A percentile compares a stretch with the other conserved stretches of the same genome.
phyloP scores from a whole-genome alignment of 495 filamentous ascomycete genomes.

The Annulohypoxylon maeteangense region DNA sequence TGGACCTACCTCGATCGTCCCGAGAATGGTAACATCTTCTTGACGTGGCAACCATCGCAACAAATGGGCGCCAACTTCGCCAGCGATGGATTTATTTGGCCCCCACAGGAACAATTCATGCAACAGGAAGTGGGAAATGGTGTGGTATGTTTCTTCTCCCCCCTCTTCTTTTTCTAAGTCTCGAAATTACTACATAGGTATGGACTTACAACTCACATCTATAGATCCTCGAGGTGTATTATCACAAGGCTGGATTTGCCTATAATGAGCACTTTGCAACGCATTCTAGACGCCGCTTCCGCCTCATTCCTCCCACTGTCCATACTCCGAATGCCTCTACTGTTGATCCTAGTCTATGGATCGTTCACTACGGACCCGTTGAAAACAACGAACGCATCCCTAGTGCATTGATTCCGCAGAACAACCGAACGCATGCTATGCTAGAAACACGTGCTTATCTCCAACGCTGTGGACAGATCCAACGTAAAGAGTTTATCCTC shows the following conservation, averaged over 20 bases:
- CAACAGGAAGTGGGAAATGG: conserved; percentile 75
- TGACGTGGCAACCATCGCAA: conserved; percentile 85
- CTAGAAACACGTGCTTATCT: conserved; percentile 73
- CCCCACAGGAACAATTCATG: conserved; percentile 76
- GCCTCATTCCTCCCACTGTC: conserved; percentile 72
- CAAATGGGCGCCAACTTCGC: conserved; percentile 75
- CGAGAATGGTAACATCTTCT: conserved; percentile 78
- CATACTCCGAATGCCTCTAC: conserved; percentile 68
- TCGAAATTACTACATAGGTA: neutral
- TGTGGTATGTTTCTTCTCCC: conserved; percentile 66
- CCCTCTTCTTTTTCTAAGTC: neutral
- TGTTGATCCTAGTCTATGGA: conserved; percentile 85
- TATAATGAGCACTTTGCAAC: conserved; percentile 74
- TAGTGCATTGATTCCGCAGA: conserved; percentile 66
- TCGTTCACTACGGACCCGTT: conserved; percentile 87
- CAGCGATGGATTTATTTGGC: conserved; percentile 93
- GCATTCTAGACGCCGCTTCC: conserved; percentile 84
- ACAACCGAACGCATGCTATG: conserved; percentile 67
- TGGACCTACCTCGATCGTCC: conserved; percentile 92
- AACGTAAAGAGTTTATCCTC: conserved; percentile 93
- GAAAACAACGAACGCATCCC: conserved; percentile 78
- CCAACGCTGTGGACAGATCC: conserved; percentile 80
- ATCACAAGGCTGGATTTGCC: conserved; percentile 81
- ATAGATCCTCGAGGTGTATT: conserved; percentile 79
- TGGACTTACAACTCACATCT: conserved; percentile 7